phyloP scores from a whole-genome alignment of 2,329 filamentous ascomycete species.

The Tolypocladium sp. region DNA sequence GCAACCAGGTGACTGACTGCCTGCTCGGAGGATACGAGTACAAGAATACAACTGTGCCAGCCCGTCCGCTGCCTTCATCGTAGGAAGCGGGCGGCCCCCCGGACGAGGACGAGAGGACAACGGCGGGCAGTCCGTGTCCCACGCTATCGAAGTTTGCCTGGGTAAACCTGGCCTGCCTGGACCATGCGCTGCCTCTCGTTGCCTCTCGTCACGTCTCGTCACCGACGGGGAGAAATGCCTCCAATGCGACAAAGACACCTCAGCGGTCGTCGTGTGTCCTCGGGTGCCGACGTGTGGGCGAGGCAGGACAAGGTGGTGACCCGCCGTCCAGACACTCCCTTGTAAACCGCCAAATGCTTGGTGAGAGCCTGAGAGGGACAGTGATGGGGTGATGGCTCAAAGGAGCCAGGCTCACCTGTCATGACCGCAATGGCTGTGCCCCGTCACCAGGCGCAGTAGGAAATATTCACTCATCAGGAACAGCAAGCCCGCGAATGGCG shows the following conservation, averaged over 20 bases:
- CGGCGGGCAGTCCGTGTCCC: not conserved
- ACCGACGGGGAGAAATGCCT: not conserved
- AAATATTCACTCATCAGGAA: not conserved
- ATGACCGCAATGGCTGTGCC: not conserved
- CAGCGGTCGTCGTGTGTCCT: not conserved
- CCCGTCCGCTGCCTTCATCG: not conserved
- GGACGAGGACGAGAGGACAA: not conserved
- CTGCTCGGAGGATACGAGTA: not conserved
- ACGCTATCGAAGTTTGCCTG: not conserved
- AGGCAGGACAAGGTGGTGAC: not conserved
- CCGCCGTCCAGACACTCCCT: not conserved
- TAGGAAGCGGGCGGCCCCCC: not conserved
- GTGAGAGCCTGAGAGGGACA: not conserved
- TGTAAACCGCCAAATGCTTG: not conserved
- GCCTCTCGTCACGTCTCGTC: not conserved
- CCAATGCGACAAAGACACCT: not conserved
- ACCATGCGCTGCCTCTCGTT: not conserved
- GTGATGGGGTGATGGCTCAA: not conserved
- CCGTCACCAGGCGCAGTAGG: not conserved
- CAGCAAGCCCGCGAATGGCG: not conserved
- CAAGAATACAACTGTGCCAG: not conserved
- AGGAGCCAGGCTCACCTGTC: not conserved
- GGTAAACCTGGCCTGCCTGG: not conserved
- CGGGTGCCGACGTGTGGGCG: not conserved
- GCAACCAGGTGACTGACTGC: not conserved